Conservation (phyloP, 2,329 filamentous ascomycete genomes). For the Clonostachys chloroleuca region DNA sequence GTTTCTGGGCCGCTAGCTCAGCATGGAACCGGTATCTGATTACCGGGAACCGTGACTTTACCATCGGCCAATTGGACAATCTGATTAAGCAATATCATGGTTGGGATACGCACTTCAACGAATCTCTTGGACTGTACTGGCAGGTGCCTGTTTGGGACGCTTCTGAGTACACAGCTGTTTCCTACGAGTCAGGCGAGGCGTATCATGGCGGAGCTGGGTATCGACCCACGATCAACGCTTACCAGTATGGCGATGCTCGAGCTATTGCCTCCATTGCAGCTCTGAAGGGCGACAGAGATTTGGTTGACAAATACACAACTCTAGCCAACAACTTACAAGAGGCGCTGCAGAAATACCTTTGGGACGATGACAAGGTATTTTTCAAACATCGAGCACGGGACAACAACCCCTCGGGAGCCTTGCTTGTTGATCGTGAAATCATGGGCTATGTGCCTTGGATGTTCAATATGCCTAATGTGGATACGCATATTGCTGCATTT, state of each 20-base stretch:
- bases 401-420: constrained; percentile 19
- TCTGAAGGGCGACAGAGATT: not conserved
- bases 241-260: constrained; percentile 32
- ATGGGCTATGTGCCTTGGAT: constrained; percentile 35
- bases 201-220: constrained; percentile 32
- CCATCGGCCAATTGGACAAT: too few species aligned
- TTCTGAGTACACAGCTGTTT: constrained; percentile 29
- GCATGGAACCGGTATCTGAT: not conserved
- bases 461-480: constrained; percentile 30
- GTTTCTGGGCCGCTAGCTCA: too few species aligned
- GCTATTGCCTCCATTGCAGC: constrained; percentile 29
- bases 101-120: not conserved
- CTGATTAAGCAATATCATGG: too few species aligned
- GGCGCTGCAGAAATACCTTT: not conserved
- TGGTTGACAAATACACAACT: not conserved
- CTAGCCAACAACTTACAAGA: not conserved
- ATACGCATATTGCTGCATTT: constrained; percentile 16
- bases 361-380: not conserved
- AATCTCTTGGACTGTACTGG: constrained; percentile 28
- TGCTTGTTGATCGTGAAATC: constrained; percentile 28
- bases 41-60: not conserved
- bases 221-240: constrained; percentile 34
- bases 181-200: constrained; percentile 8
- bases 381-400: constrained; percentile 3
- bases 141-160: constrained; percentile 35